A percentile compares a stretch with the other conserved stretches of the same genome.
These are phyloP conservation scores for Penicillium bialowiezense DNA, from an alignment of 495 filamentous ascomycete species.

Conservation along the genomic window DNA sequence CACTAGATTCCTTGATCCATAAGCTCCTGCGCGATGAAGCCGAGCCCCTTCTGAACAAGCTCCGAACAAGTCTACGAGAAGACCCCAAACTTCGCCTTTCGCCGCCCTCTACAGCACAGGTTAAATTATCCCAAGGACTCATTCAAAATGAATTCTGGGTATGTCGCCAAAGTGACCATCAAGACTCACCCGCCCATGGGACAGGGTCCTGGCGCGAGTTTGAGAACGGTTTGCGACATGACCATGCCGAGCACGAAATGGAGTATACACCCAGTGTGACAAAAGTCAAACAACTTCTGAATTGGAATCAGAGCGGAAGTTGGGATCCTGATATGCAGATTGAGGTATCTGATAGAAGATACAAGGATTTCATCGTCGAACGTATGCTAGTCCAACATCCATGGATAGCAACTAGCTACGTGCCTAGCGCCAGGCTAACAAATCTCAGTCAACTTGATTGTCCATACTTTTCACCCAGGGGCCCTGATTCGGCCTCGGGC, in stretches of 20 bases:
- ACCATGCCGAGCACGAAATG: constrained; percentile 66
- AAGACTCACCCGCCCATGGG: constrained; percentile 46
- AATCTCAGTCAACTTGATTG: constrained; percentile 40
- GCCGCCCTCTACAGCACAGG: constrained; percentile 30
- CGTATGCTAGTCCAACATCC: constrained; percentile 36
- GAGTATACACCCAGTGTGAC: constrained; percentile 69
- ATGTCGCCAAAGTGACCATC: constrained; percentile 62
- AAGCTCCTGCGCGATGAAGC: constrained; percentile 51
- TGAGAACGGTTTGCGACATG: constrained; percentile 50
- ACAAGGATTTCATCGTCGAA: constrained; percentile 47
- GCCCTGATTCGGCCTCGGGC: constrained; percentile 35
- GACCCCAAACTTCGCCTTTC: constrained; percentile 37
- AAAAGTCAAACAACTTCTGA: constrained; percentile 48
- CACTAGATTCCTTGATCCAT: constrained; percentile 19
- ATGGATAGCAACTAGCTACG: constrained; percentile 1
- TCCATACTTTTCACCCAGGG: constrained; percentile 36
- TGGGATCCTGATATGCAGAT: constrained; percentile 12
- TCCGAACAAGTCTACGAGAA: constrained; percentile 29
- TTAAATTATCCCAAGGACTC: constrained; percentile 16
- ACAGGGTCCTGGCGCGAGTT: constrained; percentile 70
- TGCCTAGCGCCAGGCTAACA: neutral
- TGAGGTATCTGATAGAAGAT: constrained; percentile 31
- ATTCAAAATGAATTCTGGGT: constrained; percentile 61
- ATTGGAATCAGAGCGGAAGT: constrained; percentile 45
- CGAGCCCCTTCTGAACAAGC: constrained; percentile 48